Percentiles rank a stretch among this genome's conserved stretches.
Conservation (phyloP, 208 protist species). For the Acanthamoeba royreba region DNA sequence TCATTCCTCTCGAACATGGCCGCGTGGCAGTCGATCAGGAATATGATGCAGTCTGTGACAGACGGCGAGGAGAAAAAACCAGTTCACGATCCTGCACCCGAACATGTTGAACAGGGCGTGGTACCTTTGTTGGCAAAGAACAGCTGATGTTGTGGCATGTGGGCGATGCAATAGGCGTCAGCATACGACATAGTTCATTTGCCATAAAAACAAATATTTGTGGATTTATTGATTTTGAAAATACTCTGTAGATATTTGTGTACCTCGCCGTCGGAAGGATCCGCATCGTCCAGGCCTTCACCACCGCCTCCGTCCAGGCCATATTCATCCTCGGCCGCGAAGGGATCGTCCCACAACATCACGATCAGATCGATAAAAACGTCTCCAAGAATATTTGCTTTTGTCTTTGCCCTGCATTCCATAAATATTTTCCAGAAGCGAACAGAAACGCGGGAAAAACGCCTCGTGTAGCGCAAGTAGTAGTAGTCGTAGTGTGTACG, state of each 20-base stretch:
- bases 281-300: not conserved
- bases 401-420: not conserved
- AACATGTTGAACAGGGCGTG: not conserved
- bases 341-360: slow-evolving; percentile 13
- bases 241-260: too few relatives aligned
- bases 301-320: not conserved
- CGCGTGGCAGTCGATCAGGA: slow-evolving; percentile 63
- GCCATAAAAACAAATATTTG: too few relatives aligned
- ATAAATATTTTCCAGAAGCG: not conserved
- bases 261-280: not conserved
- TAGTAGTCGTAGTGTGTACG: too few relatives aligned
- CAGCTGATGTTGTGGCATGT: not conserved
- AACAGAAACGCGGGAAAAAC: not conserved
- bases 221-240: too few relatives aligned
- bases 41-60: slow-evolving; percentile 68
- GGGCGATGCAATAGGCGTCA: too few relatives aligned
- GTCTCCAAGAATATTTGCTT: not conserved
- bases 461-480: too few relatives aligned
- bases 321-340: not conserved
- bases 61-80: not conserved
- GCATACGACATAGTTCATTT: too few relatives aligned
- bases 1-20: slow-evolving; percentile 62
- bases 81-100: not conserved
- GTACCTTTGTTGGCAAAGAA: slow-evolving; percentile 28
- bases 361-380: not conserved